Evolutionary conservation across 768 basidiomycete species (phyloP).

Genomic region (Trametes cingulata): DNA sequence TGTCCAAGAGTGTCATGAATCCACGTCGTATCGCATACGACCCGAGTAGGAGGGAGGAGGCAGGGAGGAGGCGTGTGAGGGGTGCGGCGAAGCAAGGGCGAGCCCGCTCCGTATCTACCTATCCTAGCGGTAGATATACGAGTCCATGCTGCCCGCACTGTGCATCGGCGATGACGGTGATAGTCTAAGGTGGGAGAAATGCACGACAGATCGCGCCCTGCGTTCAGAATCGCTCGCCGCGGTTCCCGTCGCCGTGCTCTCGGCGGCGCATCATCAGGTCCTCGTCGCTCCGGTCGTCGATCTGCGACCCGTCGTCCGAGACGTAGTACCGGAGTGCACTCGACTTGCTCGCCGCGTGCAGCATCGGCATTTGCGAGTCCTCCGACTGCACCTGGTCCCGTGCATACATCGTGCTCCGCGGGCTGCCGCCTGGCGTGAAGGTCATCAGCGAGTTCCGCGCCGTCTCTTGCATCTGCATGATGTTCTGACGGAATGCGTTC

Average conservation of each 20-base stretch:
- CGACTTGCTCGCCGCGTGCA: conserved; percentile 44
- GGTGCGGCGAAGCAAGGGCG: neutral
- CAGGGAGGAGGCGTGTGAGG: neutral
- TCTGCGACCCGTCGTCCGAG: conserved; percentile 45
- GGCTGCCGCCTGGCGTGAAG: conserved; percentile 42
- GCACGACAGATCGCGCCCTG: neutral
- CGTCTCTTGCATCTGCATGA: conserved; percentile 76
- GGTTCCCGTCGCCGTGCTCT: conserved; percentile 11
- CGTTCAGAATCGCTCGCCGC: conserved; percentile 20
- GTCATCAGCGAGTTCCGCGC: conserved; percentile 67
- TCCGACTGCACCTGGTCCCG: conserved; percentile 48
- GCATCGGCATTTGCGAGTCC: conserved; percentile 56
- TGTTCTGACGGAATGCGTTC: conserved; percentile 80
- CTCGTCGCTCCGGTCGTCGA: conserved; percentile 39
- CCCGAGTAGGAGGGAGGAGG: neutral
- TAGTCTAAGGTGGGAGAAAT: neutral
- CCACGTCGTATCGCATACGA: neutral
- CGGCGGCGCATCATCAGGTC: conserved; percentile 44
- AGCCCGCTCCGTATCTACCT: neutral
- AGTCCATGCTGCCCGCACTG: conserved; percentile 3
- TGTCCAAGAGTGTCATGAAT: conserved; percentile 3
- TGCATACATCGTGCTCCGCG: conserved; percentile 48
- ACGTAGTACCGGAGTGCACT: conserved; percentile 57
- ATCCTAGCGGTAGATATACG: neutral
- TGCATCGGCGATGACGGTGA: neutral